Evolutionary conservation across 2,329 filamentous ascomycete species (phyloP), one percentile per base, ranked within the genome.

Genomic region (Pseudocercospora eumusae): DNA sequence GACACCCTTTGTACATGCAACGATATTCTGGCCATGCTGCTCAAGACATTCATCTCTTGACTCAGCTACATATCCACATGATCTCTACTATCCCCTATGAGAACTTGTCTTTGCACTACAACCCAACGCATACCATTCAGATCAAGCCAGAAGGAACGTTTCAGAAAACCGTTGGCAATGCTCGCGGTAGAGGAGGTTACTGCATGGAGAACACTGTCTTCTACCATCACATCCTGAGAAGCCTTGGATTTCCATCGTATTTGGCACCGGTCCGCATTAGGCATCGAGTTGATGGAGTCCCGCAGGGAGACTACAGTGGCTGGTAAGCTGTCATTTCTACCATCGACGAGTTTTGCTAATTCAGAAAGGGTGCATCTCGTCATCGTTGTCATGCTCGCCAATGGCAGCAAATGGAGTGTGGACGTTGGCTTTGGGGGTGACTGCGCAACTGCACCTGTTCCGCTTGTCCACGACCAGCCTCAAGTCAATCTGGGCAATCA

Each of bases 351-450:
- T 15, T 18, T n/a, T 40, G 36, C 36, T 40, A 40, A 40, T 2
- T 3, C n/a, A 18, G 3, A 1, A 44, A 64, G 62, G 71, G 64
- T 68, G 18, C 78, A 80, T 62, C 76, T 78, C 69, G 68, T 79
- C 25, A 79, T 77, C 62, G 69, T 81, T 20, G 74, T 81, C 23
- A 76, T 70, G 4, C 59, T 90, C 33, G 70, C 77, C 20, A 75
- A 79, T 15, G 77, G 77, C 47, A 78, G 79, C 27, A 77, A 78
- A 60, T 87, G 82, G 74, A 75, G 82, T 69, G 73, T 85, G 9
- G 88, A 90, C 70, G 84, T 87, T 10, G 85, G 82, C 4, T 90
- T 90, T 69, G 88, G 88, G 52, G 84, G 83, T 20, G 84, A 87
- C 68, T 83, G 84, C 7, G 79, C 86, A 2, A 87, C 83, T 1